Conservation (phyloP, 2,329 filamentous ascomycete species). For the Plectosphaerella plurivora region DNA sequence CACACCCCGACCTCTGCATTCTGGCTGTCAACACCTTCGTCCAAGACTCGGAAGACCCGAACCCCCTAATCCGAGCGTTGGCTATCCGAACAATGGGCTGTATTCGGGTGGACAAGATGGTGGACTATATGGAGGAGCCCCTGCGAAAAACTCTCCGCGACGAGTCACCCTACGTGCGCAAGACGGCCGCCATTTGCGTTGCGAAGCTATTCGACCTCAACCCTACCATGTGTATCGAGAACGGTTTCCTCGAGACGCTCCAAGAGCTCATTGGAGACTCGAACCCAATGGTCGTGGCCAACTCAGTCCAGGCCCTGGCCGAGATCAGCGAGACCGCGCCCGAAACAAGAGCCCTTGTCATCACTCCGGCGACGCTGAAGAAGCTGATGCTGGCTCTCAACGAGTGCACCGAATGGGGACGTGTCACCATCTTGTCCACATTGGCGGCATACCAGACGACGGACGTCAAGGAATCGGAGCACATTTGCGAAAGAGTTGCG, state of each 20-base stretch:
- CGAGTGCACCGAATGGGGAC: constrained; percentile 97
- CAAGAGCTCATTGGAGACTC: constrained; percentile 96
- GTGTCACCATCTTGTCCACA: constrained; percentile 88
- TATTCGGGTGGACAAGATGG: constrained; percentile 98
- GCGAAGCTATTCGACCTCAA: constrained; percentile 97
- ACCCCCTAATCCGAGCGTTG: constrained; percentile 66
- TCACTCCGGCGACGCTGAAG: constrained; percentile 80
- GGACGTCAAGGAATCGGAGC: constrained; percentile 95
- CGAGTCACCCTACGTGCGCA: constrained; percentile 96
- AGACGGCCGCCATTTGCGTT: constrained; percentile 96
- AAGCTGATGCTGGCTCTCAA: constrained; percentile 96
- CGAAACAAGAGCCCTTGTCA: constrained; percentile 80
- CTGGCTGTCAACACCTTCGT: constrained; percentile 98
- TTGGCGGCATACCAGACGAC: constrained; percentile 80
- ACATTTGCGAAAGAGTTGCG: constrained; percentile 93
- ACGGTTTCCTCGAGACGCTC: constrained; percentile 88
- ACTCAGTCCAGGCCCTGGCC: constrained; percentile 87
- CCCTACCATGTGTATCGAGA: constrained; percentile 87
- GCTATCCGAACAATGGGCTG: constrained; percentile 98
- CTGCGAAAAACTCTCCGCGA: constrained; percentile 92
- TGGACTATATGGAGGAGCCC: constrained; percentile 99
- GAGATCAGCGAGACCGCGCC: constrained; percentile 90
- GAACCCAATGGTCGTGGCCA: constrained; percentile 98
- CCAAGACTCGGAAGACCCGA: constrained; percentile 97
- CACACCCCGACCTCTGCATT: constrained; percentile 96